phyloP scores from a whole-genome alignment of 2,329 filamentous ascomycete species.

The Neopestalotiopsis clavispora region DNA sequence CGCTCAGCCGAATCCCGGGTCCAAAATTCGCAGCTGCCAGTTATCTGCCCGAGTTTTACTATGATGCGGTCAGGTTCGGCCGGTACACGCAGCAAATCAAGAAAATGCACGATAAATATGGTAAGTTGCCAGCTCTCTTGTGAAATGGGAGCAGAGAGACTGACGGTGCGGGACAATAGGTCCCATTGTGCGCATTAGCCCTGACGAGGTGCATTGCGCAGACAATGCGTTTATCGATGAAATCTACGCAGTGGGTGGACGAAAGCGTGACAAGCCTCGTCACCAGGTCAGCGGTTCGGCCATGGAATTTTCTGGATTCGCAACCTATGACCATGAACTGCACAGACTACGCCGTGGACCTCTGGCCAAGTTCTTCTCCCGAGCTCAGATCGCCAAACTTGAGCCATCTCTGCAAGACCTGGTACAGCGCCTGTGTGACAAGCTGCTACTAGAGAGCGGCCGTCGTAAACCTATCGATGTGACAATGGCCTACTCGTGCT shows the following conservation, averaged over 20 bases:
- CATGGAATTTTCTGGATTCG: slow-evolving; percentile 27
- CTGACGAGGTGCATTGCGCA: slow-evolving; percentile 44
- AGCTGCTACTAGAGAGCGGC: slow-evolving; percentile 33
- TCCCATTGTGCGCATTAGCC: slow-evolving; percentile 44
- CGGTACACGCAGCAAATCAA: slow-evolving; percentile 40
- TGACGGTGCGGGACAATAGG: slow-evolving; percentile 16
- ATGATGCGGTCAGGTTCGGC: slow-evolving; percentile 41
- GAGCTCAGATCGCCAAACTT: slow-evolving; percentile 29
- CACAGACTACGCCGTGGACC: slow-evolving; percentile 38
- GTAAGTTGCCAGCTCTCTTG: slow-evolving; percentile 22
- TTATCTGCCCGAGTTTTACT: slow-evolving; percentile 43
- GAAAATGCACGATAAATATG: slow-evolving; percentile 43
- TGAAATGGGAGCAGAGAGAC: background rate
- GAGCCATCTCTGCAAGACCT: slow-evolving; percentile 23
- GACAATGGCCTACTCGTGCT: slow-evolving; percentile 43
- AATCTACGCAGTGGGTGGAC: slow-evolving; percentile 37
- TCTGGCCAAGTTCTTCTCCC: slow-evolving; percentile 38
- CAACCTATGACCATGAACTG: slow-evolving; percentile 34
- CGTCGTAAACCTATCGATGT: slow-evolving; percentile 36
- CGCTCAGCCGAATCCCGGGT: slow-evolving; percentile 42
- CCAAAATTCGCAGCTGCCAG: slow-evolving; percentile 41
- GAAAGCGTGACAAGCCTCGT: slow-evolving; percentile 30
- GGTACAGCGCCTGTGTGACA: slow-evolving; percentile 30
- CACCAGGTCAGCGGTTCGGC: slow-evolving; percentile 26
- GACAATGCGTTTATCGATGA: slow-evolving; percentile 42